A percentile compares a stretch with the other conserved stretches of the same genome.
These are phyloP conservation scores for Biscogniauxia sp. DNA, from an alignment of 2,329 filamentous ascomycete species.

Conservation along the genomic window DNA sequence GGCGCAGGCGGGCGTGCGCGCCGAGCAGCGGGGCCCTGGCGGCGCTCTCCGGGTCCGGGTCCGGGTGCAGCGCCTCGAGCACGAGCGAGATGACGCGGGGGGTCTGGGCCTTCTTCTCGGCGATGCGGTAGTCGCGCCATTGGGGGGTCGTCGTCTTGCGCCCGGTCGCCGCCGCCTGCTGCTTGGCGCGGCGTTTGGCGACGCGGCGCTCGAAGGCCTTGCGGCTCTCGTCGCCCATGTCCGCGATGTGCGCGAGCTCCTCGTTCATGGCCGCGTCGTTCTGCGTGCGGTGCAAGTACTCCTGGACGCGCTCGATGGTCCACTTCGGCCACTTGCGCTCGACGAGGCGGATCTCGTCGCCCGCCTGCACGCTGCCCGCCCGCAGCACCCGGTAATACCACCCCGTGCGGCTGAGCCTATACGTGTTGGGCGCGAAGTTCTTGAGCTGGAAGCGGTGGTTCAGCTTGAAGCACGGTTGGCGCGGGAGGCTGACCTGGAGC, in stretches of 20 bases:
- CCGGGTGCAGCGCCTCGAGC: constrained; percentile 42
- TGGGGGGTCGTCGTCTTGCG: background rate
- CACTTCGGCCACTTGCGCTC: constrained; percentile 56
- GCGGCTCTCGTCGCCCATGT: constrained; percentile 48
- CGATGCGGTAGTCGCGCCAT: constrained; percentile 20
- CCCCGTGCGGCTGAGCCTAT: constrained; percentile 56
- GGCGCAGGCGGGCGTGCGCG: constrained; percentile 54
- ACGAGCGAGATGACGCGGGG: constrained; percentile 49
- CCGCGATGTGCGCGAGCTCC: constrained; percentile 49
- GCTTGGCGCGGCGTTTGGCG: constrained; percentile 41
- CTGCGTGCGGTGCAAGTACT: constrained; percentile 57
- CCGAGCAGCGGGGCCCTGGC: constrained; percentile 38
- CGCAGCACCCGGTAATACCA: constrained; percentile 65
- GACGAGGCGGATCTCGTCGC: constrained; percentile 56
- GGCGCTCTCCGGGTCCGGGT: constrained; percentile 32
- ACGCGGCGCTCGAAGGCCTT: constrained; percentile 50
- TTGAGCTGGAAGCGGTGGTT: constrained; percentile 65
- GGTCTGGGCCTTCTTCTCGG: constrained; percentile 40
- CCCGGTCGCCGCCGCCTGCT: constrained; percentile 9
- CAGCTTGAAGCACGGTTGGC: constrained; percentile 66
- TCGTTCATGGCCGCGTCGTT: constrained; percentile 50
- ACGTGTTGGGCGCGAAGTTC: constrained; percentile 59
- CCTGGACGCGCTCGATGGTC: constrained; percentile 62
- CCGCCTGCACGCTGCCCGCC: constrained; percentile 52
- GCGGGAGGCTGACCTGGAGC: constrained; percentile 59